Base-by-base conservation (phyloP, 2,329 filamentous ascomycete species). In the Zelopaecilomyces penicillatus region DNA sequence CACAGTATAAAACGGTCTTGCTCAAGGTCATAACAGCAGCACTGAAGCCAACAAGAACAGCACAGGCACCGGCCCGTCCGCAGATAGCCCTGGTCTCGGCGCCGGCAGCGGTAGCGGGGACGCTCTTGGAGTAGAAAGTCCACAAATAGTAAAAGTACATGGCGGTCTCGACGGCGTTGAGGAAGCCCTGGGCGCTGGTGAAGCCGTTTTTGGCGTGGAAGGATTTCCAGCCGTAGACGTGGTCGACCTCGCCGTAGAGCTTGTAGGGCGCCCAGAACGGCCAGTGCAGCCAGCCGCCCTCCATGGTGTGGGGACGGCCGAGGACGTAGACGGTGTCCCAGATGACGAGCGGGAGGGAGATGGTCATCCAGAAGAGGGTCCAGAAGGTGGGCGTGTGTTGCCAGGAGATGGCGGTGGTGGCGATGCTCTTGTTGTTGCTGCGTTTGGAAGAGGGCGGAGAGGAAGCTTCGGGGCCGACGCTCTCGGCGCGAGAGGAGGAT, bases 311-410 rank as follows among this genome's bases (percentile, higher is more conserved):
- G 30, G 89, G 89, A 19, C 89, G 85, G 43, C 86, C 69, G 39
- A 95, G 70, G 34, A 95, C 80, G 68, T 95, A 95, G 46, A 71
- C 69, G 30, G 77, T 78, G 67, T 95, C 89, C 89, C 89, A 95
- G 41, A 78, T 58, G 40, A 95, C 87, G 48, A 94, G 74, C 1
- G 86, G 87, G 11, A 93, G 67, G 19, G 85, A 89, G 49, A 91
- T 51, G 47, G 74, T 65, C 28, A 95, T 73, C 88, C 88, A 95
- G 51, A 80, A 53, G 37, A 87, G 73, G 26, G 70, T 75, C 1
- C 60, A 44, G 2, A 55, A 48, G 6, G 69, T 64, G 5, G 76
- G 75, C 5, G 64, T 56, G 63, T 80, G 75, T 30, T 59, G 51
- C 67, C 67, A 76, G 38, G 44, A 49, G 30, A 8, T 39, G 12